phyloP scores from a whole-genome alignment of 2,329 filamentous ascomycete genomes.

The Dothistroma septosporum region DNA sequence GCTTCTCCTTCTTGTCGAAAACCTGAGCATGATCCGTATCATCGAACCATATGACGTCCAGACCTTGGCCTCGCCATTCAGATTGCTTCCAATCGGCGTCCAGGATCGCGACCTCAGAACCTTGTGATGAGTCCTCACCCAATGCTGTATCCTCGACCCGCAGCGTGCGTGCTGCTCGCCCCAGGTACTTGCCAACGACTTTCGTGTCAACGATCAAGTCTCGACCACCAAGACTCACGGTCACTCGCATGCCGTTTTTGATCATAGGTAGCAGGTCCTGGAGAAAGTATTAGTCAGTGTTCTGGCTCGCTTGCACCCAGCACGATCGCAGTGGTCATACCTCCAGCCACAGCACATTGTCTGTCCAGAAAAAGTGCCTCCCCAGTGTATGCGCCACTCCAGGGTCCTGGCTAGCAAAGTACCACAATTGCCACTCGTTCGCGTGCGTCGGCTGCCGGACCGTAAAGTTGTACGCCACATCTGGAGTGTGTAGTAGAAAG shows the following conservation, averaged over 20 bases:
- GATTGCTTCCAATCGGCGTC: constrained; percentile 30
- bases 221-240: constrained; percentile 55
- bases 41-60: constrained; percentile 59
- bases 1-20: constrained; percentile 41
- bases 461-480: constrained; percentile 69
- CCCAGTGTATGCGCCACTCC: constrained; percentile 61
- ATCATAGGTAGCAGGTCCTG: constrained; percentile 46
- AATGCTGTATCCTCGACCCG: background rate
- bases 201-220: constrained; percentile 63
- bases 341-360: constrained; percentile 68
- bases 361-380: constrained; percentile 65
- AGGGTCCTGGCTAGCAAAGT: constrained; percentile 64
- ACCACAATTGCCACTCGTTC: constrained; percentile 67
- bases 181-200: constrained; percentile 56
- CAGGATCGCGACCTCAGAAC: constrained; percentile 24
- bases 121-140: constrained; percentile 1
- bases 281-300: background rate
- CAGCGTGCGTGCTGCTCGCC: constrained; percentile 13
- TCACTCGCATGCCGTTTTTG: constrained; percentile 40
- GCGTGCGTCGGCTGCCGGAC: constrained; percentile 44
- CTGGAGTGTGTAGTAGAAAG: constrained; percentile 63
- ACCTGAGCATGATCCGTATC: constrained; percentile 63
- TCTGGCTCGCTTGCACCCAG: background rate
- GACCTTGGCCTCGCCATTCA: constrained; percentile 38
- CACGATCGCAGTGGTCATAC: background rate